phyloP scores from a whole-genome alignment of 192 early-diverging fungal species.

The Rhizophagus clarus region DNA sequence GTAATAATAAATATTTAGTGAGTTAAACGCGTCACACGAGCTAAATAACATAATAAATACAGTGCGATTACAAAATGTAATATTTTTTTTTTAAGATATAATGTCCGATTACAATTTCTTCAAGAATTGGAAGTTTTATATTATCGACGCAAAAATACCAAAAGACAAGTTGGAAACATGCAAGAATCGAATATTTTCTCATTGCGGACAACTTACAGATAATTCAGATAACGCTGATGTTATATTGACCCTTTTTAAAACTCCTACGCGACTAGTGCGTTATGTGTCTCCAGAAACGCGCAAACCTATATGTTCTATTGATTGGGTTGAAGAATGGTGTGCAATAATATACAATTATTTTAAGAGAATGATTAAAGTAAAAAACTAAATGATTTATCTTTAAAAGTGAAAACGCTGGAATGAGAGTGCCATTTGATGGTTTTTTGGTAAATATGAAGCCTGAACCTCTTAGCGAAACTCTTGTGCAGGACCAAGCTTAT shows the following conservation, averaged over 20 bases:
- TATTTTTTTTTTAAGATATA: no score
- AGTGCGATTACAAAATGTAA: no score
- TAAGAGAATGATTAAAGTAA: not conserved
- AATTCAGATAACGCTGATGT: not conserved
- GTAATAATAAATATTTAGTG: no score
- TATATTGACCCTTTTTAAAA: not conserved
- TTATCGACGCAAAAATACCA: conserved; percentile 1
- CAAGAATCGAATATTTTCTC: not conserved
- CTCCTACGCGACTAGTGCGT: not conserved
- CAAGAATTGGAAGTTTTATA: conserved; percentile 8
- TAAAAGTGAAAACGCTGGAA: not conserved
- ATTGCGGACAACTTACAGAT: not conserved
- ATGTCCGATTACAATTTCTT: not conserved
- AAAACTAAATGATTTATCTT: not conserved
- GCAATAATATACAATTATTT: not conserved
- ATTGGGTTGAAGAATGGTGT: conserved; percentile 14
- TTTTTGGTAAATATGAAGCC: not conserved
- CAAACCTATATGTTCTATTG: conserved; percentile 11
- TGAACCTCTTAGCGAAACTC: not conserved
- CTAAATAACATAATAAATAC: no score
- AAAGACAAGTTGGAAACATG: not conserved
- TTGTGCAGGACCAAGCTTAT: not conserved
- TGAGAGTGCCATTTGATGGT: not conserved
- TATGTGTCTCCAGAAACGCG: not conserved
- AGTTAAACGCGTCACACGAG: no score